Evolutionary conservation across 768 basidiomycete genomes (phyloP).

Genomic region (Amyloporia xantha): DNA sequence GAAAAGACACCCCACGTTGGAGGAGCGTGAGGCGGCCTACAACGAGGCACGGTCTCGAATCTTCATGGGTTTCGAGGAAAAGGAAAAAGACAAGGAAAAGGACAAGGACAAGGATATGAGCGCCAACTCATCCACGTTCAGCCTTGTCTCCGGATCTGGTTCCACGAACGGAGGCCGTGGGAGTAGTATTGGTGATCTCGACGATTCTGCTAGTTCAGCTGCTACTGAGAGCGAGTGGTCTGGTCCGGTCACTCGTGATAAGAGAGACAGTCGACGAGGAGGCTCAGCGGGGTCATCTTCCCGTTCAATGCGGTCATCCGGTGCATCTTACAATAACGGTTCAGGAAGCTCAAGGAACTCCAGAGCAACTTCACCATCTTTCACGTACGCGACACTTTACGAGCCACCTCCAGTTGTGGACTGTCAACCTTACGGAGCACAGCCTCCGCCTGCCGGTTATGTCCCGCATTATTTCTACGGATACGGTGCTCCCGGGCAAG

Average conservation of each 20-base stretch:
- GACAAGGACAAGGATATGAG: too few relatives aligned
- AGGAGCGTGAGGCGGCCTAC: constrained; percentile 86
- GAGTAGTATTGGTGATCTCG: constrained; percentile 58
- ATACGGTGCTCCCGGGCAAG: constrained; percentile 25
- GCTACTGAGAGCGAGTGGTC: constrained; percentile 84
- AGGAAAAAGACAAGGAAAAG: constrained; percentile 48
- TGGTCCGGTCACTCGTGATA: constrained; percentile 47
- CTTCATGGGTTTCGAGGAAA: constrained; percentile 78
- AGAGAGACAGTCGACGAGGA: constrained; percentile 43
- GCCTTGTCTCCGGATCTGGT: constrained; percentile 63
- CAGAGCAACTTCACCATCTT: constrained; percentile 69
- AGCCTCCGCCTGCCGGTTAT: constrained; percentile 19
- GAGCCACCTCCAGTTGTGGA: constrained; percentile 37
- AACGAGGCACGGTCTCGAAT: constrained; percentile 81
- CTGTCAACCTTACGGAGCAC: constrained; percentile 17
- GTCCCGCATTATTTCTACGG: constrained; percentile 23
- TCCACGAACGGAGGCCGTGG: constrained; percentile 46
- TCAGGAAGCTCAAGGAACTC: constrained; percentile 65
- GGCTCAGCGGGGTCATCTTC: constrained; percentile 47
- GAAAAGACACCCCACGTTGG: constrained; percentile 73
- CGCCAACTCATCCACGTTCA: constrained; percentile 70
- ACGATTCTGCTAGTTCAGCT: constrained; percentile 64
- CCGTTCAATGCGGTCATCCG: constrained; percentile 47
- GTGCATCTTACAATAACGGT: constrained; percentile 41
- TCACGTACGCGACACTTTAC: constrained; percentile 68